Base-by-base conservation (phyloP, 1,139 yeast species). In the Suhomyces kunorum region DNA sequence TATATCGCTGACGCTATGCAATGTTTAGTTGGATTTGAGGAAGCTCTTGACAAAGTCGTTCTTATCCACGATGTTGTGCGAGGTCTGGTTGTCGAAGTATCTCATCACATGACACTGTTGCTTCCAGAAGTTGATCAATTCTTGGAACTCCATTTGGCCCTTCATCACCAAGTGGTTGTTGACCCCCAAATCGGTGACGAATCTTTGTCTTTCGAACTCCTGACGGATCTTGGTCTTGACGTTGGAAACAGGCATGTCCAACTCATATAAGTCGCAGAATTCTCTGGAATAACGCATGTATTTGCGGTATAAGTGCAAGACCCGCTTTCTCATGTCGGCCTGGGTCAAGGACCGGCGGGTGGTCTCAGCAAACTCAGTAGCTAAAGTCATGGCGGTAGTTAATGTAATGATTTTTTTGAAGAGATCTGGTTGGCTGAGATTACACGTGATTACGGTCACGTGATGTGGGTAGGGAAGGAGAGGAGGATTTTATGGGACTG, bases 81-180 rank as follows among this genome's bases (percentile, higher is more conserved):
- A 66, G 41, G 76, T 75, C 62, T 79, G 85, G 54, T 81, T 81
- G 53, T 82, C 87, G 55, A 87, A 87, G 68, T 81, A 87, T 66
- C 84, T 81, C 80, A 85, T 72, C 28, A 87, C 89, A 64, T 87
- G 95, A 53, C 92, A 80, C 58, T 80, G 83, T 69, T 87, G 95
- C 64, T 87, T 87, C 96, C 96, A 87, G 71, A 87, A 87, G 68
- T 87, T 87, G 55, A 84, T 74, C 58, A 87, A 76, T 61, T 87
- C 96, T 61, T 87, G 96, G 64, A 81, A 87, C 64, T 87, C 96
- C 92, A 86, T 86, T 57, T 86, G 92, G 6, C 94, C 95, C 69
- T 85, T 84, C 71, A 85, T 81, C 53, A 81, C 78, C 44, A 87
- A 71, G 13, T 85, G 74, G 62, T 87, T 87, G 50, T 76, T 70